Evolutionary conservation across 495 filamentous ascomycete species (phyloP).

Genomic region (Daldinia vernicosa): DNA sequence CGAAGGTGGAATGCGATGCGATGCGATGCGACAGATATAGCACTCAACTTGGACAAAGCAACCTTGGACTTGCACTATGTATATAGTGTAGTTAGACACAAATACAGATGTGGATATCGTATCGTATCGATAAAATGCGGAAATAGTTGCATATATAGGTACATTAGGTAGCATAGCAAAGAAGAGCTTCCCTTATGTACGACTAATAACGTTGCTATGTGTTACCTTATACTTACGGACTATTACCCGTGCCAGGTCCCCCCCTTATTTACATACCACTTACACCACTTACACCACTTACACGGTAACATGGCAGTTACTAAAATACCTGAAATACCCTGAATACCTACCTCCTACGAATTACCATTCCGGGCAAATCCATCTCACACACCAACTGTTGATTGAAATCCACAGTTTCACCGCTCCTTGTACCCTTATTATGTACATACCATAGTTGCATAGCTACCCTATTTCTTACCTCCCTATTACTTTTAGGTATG

Average conservation of each 20-base stretch:
- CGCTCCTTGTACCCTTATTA: slow-evolving; percentile 33
- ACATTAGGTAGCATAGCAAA: too few relatives aligned
- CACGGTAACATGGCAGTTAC: not conserved
- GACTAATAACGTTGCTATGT: not conserved
- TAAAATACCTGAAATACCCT: not conserved
- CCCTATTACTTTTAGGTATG: not conserved
- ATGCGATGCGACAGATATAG: slow-evolving; percentile 28
- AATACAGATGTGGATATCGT: not conserved
- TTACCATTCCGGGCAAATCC: slow-evolving; percentile 39
- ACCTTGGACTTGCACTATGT: not conserved
- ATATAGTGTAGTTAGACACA: slow-evolving; percentile 1
- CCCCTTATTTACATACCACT: not conserved
- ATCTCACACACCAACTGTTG: slow-evolving; percentile 20
- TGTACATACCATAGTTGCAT: not conserved
- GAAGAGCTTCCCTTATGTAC: not conserved
- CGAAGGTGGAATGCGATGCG: slow-evolving; percentile 30
- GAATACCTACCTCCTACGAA: slow-evolving; percentile 9
- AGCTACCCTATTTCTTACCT: slow-evolving; percentile 6
- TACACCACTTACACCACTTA: slow-evolving; percentile 4
- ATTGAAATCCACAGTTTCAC: slow-evolving; percentile 46
- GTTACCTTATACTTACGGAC: slow-evolving; percentile 9
- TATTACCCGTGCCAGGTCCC: slow-evolving; percentile 7
- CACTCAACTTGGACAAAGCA: not conserved
- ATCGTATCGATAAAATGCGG: slow-evolving; percentile 5
- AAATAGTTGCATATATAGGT: not conserved